Percentiles rank a stretch among this genome's conserved stretches.
Evolutionary conservation across 768 basidiomycete genomes (phyloP).

Genomic region (Tylopilus rubrobrunneus): DNA sequence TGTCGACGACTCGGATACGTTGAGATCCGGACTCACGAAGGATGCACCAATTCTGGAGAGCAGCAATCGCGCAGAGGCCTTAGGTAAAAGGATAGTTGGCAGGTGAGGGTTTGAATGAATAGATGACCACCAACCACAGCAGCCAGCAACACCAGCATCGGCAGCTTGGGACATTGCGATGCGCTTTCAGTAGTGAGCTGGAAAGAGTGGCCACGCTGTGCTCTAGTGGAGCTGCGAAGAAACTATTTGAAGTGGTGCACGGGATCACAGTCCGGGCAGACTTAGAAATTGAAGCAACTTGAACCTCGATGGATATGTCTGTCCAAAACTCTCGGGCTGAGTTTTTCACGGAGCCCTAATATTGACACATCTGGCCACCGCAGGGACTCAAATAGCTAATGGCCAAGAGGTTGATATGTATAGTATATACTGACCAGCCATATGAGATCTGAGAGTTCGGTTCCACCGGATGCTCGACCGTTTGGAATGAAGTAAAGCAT

Average conservation of each 20-base stretch:
- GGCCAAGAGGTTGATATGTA: no score
- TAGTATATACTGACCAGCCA: no score
- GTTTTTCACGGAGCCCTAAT: no score
- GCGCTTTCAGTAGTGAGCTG: background rate
- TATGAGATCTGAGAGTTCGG: no score
- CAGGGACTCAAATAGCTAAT: no score
- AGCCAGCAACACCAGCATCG: constrained; percentile 3
- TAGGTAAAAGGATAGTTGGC: background rate
- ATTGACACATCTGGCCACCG: no score
- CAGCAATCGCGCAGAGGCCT: constrained; percentile 14
- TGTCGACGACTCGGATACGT: background rate
- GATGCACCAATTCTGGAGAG: constrained; percentile 23
- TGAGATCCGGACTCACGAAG: constrained; percentile 16
- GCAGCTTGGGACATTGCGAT: constrained; percentile 17
- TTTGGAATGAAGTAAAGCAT: background rate
- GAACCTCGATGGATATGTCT: no score
- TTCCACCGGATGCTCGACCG: background rate
- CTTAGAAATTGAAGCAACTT: no score
- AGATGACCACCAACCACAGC: constrained; percentile 21
- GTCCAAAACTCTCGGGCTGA: no score
- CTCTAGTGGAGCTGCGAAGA: no score
- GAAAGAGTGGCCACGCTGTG: background rate
- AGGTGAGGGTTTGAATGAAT: background rate
- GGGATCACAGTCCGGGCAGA: no score
- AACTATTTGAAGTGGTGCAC: no score